Base-by-base conservation (phyloP, 768 basidiomycete genomes). In the Pleurotus sapidus region DNA sequence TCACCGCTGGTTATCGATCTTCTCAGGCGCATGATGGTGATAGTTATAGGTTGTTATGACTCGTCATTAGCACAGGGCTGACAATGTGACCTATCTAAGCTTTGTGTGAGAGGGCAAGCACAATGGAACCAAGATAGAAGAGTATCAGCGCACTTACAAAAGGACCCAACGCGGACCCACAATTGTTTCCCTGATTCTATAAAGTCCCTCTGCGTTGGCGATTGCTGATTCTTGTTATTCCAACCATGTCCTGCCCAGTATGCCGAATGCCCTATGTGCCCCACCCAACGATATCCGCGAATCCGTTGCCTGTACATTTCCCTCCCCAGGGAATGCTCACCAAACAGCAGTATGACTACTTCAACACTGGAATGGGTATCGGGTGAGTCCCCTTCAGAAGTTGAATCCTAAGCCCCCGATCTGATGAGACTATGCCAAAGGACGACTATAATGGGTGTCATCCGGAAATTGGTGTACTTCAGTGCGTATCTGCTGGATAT, bases 201-300 rank as follows among this genome's bases (percentile, higher is more conserved):
- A 34, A 34, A 11, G 9, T 34, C 30, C 30, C 30, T 34, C 30
- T 34, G 8, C 30, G 3, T 34, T 12, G 30, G 8, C 8, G 30
- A 34, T 34, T 34, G 8, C 9, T 34, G 30, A 3, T 34, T 34
- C 30, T 34, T 8, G 30, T 34, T 34, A 7, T 11, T 34, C 30
- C 0, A 34, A 11, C 30, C 9, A 65, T 68, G 66, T 65, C 65
- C 25, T 69, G 67, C 55, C 48, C 58, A 54, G 51, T 69, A 25
- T 69, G 67, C 57, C 65, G 61, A n/a, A 60, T 68, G 5, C 66
- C 68, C 3, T 67, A 67, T 59, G 59, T 63, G 11, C 67, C 67
- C 7, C 55, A 56, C 20, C 55, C 51, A 9, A 34, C 1, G 11
- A 58, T 56, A 8, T 46, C 60, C 3, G 45, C 45, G 4, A 61